These are phyloP conservation scores for Comarum palustre DNA, from an alignment of 306 rosid genomes.

Conservation along the genomic window DNA sequence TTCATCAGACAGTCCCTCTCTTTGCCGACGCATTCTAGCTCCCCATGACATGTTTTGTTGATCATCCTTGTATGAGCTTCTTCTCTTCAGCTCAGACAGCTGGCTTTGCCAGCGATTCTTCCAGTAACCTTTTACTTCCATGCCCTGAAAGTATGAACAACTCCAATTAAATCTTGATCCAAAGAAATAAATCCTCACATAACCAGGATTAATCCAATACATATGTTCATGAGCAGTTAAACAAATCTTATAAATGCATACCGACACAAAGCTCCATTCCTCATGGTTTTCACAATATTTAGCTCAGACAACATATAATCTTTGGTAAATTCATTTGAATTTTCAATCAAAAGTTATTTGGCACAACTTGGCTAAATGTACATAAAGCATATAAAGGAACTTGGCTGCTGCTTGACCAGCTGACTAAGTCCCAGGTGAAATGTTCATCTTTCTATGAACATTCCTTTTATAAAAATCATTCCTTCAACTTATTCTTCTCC, in stretches of 20 bases:
- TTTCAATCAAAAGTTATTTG: neutral
- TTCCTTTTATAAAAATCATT: neutral
- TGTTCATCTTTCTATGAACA: too few species aligned
- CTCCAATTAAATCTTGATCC: neutral
- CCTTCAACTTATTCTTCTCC: neutral
- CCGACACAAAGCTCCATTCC: neutral
- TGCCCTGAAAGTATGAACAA: conserved; percentile 37
- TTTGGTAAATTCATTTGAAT: neutral
- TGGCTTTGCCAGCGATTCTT: conserved; percentile 58
- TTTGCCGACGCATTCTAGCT: conserved; percentile 71
- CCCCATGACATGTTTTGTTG: conserved; percentile 65
- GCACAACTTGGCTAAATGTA: neutral
- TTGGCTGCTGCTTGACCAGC: neutral
- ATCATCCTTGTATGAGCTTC: conserved; percentile 48
- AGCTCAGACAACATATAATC: neutral
- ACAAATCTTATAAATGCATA: neutral
- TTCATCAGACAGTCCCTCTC: conserved; percentile 30
- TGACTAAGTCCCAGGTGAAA: conserved; percentile 2
- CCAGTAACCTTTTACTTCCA: conserved; percentile 52
- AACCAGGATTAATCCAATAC: neutral
- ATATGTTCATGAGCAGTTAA: neutral
- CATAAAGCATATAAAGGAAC: neutral
- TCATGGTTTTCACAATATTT: neutral
- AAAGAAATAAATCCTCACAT: neutral
- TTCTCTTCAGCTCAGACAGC: conserved; percentile 55